A percentile compares a stretch with the other conserved stretches of the same genome.
Conservation (phyloP, 2,329 filamentous ascomycete genomes). For the Paecilomyces dactylethromorphus region DNA sequence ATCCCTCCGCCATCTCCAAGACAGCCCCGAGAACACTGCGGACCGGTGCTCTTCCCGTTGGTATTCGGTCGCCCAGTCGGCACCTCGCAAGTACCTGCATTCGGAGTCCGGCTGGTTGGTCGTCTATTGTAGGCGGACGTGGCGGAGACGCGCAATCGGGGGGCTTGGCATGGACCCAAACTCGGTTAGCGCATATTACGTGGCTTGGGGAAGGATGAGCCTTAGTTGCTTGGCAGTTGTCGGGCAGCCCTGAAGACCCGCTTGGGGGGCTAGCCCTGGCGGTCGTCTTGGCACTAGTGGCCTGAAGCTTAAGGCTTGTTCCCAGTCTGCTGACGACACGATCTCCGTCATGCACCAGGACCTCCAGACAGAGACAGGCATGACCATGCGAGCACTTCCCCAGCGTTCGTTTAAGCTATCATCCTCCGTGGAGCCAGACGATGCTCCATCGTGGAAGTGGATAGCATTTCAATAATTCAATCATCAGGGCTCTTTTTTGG, state of each 20-base stretch:
- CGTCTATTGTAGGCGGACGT: slow-evolving; percentile 8
- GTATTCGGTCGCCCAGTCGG: slow-evolving; percentile 6
- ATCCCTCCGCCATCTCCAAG: neutral
- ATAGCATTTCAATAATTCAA: neutral
- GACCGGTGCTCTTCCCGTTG: neutral
- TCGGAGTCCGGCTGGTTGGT: neutral
- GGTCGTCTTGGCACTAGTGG: neutral
- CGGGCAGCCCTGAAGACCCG: neutral
- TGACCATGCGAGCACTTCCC: neutral
- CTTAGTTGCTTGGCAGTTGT: slow-evolving; percentile 14
- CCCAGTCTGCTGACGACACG: neutral
- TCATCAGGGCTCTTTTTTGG: neutral
- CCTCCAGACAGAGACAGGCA: neutral
- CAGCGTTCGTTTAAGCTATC: neutral
- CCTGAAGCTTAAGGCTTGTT: neutral
- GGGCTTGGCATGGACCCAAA: slow-evolving; percentile 27
- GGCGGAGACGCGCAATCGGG: slow-evolving; percentile 35
- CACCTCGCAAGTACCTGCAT: neutral
- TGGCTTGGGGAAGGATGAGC: slow-evolving; percentile 8
- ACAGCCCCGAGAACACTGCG: neutral
- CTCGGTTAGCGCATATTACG: slow-evolving; percentile 20
- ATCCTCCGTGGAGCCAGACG: neutral
- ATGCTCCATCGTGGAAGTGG: neutral
- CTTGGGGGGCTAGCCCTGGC: neutral
- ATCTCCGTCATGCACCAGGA: neutral